A percentile compares a stretch with the other conserved stretches of the same genome.
phyloP scores from a whole-genome alignment of 257 asterid genomes.

The Plantago major region DNA sequence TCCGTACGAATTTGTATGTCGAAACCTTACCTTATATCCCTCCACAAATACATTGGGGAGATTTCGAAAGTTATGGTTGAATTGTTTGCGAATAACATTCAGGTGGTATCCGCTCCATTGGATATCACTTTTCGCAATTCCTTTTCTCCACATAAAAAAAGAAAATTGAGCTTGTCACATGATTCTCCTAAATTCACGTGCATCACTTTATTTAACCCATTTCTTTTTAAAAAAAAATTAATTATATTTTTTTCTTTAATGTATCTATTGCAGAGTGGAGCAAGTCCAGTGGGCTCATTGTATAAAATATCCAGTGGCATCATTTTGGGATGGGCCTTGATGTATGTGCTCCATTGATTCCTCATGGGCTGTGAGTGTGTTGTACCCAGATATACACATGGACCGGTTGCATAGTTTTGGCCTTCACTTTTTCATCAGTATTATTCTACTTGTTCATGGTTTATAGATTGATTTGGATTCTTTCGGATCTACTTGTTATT shows the following conservation, averaged over 20 bases:
- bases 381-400: constrained; percentile 17
- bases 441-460: constrained; percentile 18
- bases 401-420: constrained; percentile 21
- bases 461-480: constrained; percentile 55
- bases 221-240: no score
- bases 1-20: no score
- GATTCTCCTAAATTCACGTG: not conserved
- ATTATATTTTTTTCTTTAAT: not conserved
- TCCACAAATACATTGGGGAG: no score
- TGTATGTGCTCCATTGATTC: constrained; percentile 37
- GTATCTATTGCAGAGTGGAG: constrained; percentile 62
- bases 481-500: constrained; percentile 31
- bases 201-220: not conserved
- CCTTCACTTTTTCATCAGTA: constrained; percentile 10
- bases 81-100: no score
- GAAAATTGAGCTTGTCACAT: not conserved
- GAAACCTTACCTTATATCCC: no score
- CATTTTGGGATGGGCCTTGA: constrained; percentile 42
- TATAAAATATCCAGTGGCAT: constrained; percentile 35
- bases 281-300: constrained; percentile 24
- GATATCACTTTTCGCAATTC: no score
- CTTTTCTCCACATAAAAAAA: not conserved
- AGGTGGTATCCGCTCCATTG: no score
- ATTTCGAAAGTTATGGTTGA: no score
- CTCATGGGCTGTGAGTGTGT: constrained; percentile 4